Evolutionary conservation across 768 basidiomycete genomes (phyloP).

Genomic region (Xerocomellus dryophilus): DNA sequence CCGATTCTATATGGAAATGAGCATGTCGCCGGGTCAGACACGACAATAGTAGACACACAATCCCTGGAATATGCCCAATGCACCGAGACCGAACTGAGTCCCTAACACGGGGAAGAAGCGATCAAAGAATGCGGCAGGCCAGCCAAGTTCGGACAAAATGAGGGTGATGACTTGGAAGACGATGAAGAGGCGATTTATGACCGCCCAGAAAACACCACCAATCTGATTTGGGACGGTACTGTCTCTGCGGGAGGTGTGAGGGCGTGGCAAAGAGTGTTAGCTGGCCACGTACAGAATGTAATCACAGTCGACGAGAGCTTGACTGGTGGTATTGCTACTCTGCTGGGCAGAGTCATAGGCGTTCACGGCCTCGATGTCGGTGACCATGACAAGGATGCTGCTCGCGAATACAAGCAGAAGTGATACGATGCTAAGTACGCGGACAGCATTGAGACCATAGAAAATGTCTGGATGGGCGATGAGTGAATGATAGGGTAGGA

Average conservation of each 20-base stretch:
- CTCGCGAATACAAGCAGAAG: slow-evolving; percentile 78
- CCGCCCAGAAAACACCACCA: slow-evolving; percentile 89
- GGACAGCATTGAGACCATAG: slow-evolving; percentile 75
- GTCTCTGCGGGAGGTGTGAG: slow-evolving; percentile 38
- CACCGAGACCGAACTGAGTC: slow-evolving; percentile 77
- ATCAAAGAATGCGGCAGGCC: slow-evolving; percentile 76
- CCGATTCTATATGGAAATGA: slow-evolving; percentile 48
- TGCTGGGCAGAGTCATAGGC: slow-evolving; percentile 47
- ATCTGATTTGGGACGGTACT: slow-evolving; percentile 90
- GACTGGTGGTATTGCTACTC: slow-evolving; percentile 31
- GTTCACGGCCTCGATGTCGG: slow-evolving; percentile 75
- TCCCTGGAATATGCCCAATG: slow-evolving; percentile 84
- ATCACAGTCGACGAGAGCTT: slow-evolving; percentile 54
- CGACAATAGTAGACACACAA: slow-evolving; percentile 47
- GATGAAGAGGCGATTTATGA: slow-evolving; percentile 84
- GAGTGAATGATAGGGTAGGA: background rate
- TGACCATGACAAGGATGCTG: slow-evolving; percentile 70
- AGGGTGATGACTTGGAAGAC: slow-evolving; percentile 81
- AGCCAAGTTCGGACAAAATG: slow-evolving; percentile 77
- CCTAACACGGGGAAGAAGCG: slow-evolving; percentile 87
- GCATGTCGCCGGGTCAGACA: background rate
- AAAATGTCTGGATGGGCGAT: slow-evolving; percentile 47
- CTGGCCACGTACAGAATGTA: slow-evolving; percentile 65
- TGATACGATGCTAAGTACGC: slow-evolving; percentile 73
- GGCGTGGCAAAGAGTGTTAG: background rate